Evolutionary conservation across 2,329 filamentous ascomycete genomes (phyloP).

Genomic region (Epichloe uncinata): DNA sequence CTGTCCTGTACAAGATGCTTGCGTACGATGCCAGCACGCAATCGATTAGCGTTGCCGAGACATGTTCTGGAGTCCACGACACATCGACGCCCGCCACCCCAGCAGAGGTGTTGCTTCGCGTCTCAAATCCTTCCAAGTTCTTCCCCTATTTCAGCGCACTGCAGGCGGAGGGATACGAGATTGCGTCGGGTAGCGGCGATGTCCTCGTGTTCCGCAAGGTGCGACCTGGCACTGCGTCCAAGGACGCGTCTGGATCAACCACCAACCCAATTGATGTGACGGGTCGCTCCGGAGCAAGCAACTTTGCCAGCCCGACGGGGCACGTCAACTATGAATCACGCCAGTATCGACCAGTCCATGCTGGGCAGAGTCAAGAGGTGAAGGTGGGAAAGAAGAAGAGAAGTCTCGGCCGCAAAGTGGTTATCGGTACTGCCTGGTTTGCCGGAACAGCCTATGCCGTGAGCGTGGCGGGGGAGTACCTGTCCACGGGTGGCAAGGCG

Average conservation of each 20-base stretch:
- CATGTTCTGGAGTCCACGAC: slow-evolving; percentile 39
- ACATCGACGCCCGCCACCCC: slow-evolving; percentile 39
- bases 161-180: slow-evolving; percentile 50
- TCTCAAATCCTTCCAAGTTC: slow-evolving; percentile 52
- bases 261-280: slow-evolving; percentile 50
- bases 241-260: neutral
- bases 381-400: slow-evolving; percentile 28
- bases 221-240: slow-evolving; percentile 13
- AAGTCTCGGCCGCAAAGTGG: slow-evolving; percentile 31
- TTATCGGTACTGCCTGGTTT: slow-evolving; percentile 40
- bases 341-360: slow-evolving; percentile 25
- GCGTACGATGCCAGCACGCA: slow-evolving; percentile 50
- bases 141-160: slow-evolving; percentile 48
- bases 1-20: slow-evolving; percentile 45
- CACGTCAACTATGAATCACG: slow-evolving; percentile 47
- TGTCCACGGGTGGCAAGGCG: slow-evolving; percentile 30
- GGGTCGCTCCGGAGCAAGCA: slow-evolving; percentile 34
- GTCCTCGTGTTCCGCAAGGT: slow-evolving; percentile 55
- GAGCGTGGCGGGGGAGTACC: slow-evolving; percentile 45
- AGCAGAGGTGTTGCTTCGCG: slow-evolving; percentile 43
- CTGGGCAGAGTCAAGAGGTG: slow-evolving; percentile 9
- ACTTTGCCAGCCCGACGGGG: slow-evolving; percentile 51
- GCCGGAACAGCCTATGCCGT: slow-evolving; percentile 43
- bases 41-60: slow-evolving; percentile 44
- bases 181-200: slow-evolving; percentile 48